Conservation (phyloP, 108 stramenopile genomes). For the Cyclostephanos tholiformis region DNA sequence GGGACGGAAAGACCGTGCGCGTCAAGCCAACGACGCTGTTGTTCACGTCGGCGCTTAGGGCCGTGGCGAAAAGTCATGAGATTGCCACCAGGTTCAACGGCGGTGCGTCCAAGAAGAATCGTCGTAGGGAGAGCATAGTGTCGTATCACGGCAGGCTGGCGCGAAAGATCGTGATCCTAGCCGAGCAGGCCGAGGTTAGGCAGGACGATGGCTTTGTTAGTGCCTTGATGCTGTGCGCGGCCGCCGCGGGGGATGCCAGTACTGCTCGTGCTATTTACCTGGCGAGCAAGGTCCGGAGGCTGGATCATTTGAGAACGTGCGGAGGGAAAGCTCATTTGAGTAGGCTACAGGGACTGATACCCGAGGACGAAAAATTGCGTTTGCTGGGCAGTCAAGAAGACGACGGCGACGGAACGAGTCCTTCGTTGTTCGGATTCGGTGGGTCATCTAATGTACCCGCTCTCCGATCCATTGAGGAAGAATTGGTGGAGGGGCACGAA, state of each 20-base stretch:
- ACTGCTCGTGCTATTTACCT: slow-evolving; percentile 84
- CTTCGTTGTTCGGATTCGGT: background rate
- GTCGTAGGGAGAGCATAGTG: slow-evolving; percentile 64
- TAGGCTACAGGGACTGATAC: slow-evolving; percentile 41
- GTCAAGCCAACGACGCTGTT: slow-evolving; percentile 83
- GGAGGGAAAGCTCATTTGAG: slow-evolving; percentile 65
- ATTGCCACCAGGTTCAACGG: slow-evolving; percentile 71
- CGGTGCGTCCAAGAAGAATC: slow-evolving; percentile 63
- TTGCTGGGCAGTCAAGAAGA: slow-evolving; percentile 9
- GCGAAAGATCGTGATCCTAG: slow-evolving; percentile 68
- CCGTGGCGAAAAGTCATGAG: slow-evolving; percentile 74
- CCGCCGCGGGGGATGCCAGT: slow-evolving; percentile 80
- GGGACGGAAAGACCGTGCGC: slow-evolving; percentile 55
- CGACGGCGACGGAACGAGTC: background rate
- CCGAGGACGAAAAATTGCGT: slow-evolving; percentile 23
- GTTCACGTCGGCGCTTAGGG: slow-evolving; percentile 74
- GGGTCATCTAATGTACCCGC: slow-evolving; percentile 12
- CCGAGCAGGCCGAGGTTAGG: slow-evolving; percentile 79
- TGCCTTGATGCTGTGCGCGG: slow-evolving; percentile 82
- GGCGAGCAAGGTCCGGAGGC: slow-evolving; percentile 69
- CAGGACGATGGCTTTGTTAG: slow-evolving; percentile 84
- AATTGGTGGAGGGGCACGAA: slow-evolving; percentile 31
- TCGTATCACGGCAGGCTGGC: slow-evolving; percentile 85
- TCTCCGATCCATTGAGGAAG: slow-evolving; percentile 40
- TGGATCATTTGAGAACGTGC: slow-evolving; percentile 78